Percentiles rank a stretch among this genome's conserved stretches.
phyloP scores from a whole-genome alignment of 2,329 filamentous ascomycete genomes.

The Colletotrichum trifolii region DNA sequence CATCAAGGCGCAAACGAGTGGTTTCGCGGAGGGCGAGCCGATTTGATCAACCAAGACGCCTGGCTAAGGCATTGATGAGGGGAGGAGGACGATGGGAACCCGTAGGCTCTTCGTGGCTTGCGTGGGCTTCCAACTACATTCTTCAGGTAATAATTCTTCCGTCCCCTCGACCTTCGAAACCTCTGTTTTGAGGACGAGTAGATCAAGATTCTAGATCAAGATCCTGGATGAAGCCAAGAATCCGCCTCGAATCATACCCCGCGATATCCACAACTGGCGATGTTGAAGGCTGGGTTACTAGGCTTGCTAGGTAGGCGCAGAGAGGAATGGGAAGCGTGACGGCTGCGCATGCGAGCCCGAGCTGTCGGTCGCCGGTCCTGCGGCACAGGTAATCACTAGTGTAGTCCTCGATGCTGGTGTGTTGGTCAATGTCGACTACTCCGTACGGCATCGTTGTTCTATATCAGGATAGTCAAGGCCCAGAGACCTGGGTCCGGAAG shows the following conservation, averaged over 20 bases:
- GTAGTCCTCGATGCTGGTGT: background rate
- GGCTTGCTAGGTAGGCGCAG: background rate
- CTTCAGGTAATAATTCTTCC: no score
- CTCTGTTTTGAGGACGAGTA: no score
- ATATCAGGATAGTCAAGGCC: constrained; percentile 18
- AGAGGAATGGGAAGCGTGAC: background rate
- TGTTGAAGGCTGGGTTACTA: no score
- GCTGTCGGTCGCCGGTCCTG: constrained; percentile 11
- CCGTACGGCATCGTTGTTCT: background rate
- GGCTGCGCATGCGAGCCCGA: constrained; percentile 10
- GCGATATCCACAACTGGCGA: background rate
- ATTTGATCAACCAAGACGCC: constrained; percentile 3
- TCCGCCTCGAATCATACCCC: no score
- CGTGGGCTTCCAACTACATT: no score
- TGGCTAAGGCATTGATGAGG: no score
- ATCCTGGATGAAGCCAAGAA: no score
- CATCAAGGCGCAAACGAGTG: background rate
- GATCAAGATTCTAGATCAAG: no score
- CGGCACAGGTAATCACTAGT: constrained; percentile 12
- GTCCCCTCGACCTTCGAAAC: no score
- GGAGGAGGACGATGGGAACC: no score
- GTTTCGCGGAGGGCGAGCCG: background rate
- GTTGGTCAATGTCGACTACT: no score
- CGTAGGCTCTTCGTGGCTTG: no score
- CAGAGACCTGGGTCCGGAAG: constrained; percentile 27